phyloP scores from a whole-genome alignment of 768 basidiomycete species.

The Amanita fuliginea region DNA sequence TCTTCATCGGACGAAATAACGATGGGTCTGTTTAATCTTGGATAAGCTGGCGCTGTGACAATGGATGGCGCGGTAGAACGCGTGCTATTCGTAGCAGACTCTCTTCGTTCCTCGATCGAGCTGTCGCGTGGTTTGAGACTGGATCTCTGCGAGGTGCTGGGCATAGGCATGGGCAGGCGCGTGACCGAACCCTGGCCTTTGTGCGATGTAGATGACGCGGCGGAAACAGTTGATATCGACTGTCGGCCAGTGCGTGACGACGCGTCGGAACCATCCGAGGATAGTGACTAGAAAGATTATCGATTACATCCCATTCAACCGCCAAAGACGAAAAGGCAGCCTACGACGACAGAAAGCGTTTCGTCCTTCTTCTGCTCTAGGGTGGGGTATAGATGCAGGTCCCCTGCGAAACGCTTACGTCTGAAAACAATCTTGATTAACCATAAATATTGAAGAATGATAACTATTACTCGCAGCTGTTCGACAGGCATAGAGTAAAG shows the following conservation, averaged over 20 bases:
- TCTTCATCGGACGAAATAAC: constrained; percentile 26
- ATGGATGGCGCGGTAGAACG: not conserved
- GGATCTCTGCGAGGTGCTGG: no score
- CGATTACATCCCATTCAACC: not conserved
- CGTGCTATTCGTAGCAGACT: not conserved
- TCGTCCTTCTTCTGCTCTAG: constrained; percentile 15
- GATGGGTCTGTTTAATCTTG: constrained; percentile 13
- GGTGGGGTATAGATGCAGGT: constrained; percentile 22
- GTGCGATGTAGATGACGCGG: constrained; percentile 7
- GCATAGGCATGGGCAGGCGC: no score
- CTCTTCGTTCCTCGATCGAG: not conserved
- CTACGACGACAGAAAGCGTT: constrained; percentile 17
- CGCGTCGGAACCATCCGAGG: constrained; percentile 14
- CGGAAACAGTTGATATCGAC: not conserved
- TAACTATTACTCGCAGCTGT: constrained; percentile 17
- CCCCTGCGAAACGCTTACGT: constrained; percentile 20
- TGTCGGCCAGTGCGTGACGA: constrained; percentile 3
- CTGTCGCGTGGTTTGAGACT: no score
- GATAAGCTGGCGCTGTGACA: not conserved
- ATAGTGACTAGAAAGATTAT: constrained; percentile 14
- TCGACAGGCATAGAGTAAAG: constrained; percentile 20
- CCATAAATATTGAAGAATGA: not conserved
- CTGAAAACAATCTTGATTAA: constrained; percentile 10
- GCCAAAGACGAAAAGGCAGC: not conserved
- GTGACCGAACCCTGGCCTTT: no score